Evolutionary conservation across 2,329 filamentous ascomycete genomes (phyloP).

Genomic region (Neobulgaria alba): DNA sequence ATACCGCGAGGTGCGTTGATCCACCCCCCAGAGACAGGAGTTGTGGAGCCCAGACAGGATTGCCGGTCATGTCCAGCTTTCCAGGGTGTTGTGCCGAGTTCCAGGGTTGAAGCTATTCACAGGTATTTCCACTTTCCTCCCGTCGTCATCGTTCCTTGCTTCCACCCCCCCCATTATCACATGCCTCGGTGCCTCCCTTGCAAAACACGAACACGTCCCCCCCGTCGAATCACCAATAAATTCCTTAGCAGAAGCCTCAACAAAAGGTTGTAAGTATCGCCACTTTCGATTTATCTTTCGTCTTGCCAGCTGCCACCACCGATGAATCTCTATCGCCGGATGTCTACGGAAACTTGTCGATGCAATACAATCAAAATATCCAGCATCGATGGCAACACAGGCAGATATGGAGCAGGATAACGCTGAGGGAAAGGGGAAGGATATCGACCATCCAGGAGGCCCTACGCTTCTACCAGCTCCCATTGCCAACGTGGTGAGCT

Average conservation of each 20-base stretch:
- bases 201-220: not conserved
- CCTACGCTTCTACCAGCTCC: conserved; percentile 48
- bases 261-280: not conserved
- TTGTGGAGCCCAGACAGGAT: no score
- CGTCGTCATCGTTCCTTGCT: no score
- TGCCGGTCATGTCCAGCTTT: no score
- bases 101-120: no score
- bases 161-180: not conserved
- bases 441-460: no score
- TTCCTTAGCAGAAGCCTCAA: not conserved
- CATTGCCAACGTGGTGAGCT: conserved; percentile 49
- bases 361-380: not conserved
- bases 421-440: not conserved
- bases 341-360: not conserved
- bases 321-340: not conserved
- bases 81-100: no score
- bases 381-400: not conserved
- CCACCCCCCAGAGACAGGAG: no score
- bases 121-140: no score
- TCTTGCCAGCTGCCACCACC: not conserved
- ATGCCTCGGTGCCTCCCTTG: not conserved
- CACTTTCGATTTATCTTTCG: not conserved
- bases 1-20: no score
- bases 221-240: not conserved
- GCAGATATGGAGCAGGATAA: not conserved